phyloP scores from a whole-genome alignment of 2,329 filamentous ascomycete genomes.

The Trichophyton benhamiae region DNA sequence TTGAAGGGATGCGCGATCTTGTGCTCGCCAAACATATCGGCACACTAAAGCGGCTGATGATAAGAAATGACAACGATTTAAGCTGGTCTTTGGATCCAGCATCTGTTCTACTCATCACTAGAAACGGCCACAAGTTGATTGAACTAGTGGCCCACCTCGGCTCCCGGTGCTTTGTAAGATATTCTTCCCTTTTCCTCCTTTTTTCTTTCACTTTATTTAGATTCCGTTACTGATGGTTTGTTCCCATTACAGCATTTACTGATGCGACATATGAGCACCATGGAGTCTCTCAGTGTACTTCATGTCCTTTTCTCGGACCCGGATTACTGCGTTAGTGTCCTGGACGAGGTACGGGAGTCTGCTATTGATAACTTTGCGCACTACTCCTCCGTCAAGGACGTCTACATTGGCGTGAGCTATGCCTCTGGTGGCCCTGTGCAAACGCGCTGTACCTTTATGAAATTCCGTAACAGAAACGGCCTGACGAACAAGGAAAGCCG shows the following conservation, averaged over 20 bases:
- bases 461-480: not conserved
- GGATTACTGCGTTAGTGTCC: conserved; percentile 11
- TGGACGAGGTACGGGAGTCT: conserved; percentile 15
- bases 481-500: not conserved
- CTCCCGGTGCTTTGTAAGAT: conserved; percentile 16
- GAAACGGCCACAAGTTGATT: conserved; percentile 12
- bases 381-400: conserved; percentile 12
- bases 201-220: not conserved
- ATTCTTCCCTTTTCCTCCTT: no score
- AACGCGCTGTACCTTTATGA: not conserved
- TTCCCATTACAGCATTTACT: conserved; percentile 13
- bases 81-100: conserved; percentile 40
- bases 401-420: conserved; percentile 18
- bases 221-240: not conserved
- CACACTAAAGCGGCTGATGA: conserved; percentile 45
- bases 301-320: conserved; percentile 16
- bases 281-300: conserved; percentile 16
- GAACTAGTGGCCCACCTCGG: conserved; percentile 16
- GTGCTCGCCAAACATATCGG: conserved; percentile 47
- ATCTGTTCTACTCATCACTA: conserved; percentile 12
- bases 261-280: conserved; percentile 14
- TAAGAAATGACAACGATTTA: conserved; percentile 44
- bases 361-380: conserved; percentile 16
- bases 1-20: conserved; percentile 47
- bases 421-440: conserved; percentile 7